A percentile compares a stretch with the other conserved stretches of the same genome.
Evolutionary conservation across 345 rosid genomes (phyloP).

Genomic region (Euphorbia peplus): DNA sequence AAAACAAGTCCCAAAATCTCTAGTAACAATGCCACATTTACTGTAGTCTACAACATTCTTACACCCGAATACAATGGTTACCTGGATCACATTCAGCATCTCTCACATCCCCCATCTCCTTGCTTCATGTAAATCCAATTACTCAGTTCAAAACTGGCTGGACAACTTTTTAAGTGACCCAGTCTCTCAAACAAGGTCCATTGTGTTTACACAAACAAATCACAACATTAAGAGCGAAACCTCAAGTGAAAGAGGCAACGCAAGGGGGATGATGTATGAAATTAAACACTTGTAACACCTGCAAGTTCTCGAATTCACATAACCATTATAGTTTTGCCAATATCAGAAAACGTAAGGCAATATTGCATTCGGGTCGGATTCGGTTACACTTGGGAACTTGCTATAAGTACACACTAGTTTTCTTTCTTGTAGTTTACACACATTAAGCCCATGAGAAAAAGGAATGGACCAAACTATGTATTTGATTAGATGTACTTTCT

Average conservation of each 20-base stretch:
- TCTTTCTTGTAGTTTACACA: constrained; percentile 41
- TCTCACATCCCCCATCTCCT: no score
- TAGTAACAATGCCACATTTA: neutral
- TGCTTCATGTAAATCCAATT: neutral
- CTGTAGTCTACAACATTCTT: neutral
- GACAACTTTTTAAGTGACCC: no score
- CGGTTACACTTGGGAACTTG: constrained; percentile 13
- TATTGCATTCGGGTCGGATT: constrained; percentile 19
- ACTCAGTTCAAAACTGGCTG: neutral
- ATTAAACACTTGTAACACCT: constrained; percentile 9
- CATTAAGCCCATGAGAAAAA: constrained; percentile 71
- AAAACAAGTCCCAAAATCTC: neutral
- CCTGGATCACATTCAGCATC: neutral
- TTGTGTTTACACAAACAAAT: neutral
- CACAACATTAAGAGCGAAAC: neutral
- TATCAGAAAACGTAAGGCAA: constrained; percentile 12
- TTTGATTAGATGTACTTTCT: constrained; percentile 33
- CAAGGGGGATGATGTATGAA: constrained; percentile 3
- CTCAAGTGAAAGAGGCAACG: neutral
- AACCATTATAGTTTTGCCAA: neutral
- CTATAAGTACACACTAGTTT: constrained; percentile 26
- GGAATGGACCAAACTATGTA: constrained; percentile 66
- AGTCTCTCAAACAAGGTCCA: no score
- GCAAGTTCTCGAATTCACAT: constrained; percentile 4
- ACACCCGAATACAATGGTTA: neutral